These are phyloP conservation scores for Endogone sp. DNA, from an alignment of 192 early-diverging fungal genomes.

Conservation along the genomic window DNA sequence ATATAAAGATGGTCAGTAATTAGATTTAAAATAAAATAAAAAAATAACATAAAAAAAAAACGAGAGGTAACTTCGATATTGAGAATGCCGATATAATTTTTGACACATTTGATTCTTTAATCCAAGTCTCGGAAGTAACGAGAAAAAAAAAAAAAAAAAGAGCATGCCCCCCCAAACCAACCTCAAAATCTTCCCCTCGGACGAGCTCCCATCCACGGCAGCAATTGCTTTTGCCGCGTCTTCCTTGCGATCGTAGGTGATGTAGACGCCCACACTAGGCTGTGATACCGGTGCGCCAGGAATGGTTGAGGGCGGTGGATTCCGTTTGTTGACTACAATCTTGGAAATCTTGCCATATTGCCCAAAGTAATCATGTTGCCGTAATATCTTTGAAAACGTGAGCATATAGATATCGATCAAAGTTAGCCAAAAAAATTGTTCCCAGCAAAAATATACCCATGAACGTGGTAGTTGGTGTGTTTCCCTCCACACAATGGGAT, in stretches of 20 bases:
- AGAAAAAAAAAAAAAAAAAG: neutral
- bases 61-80: too few relatives aligned
- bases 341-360: slow-evolving; percentile 96
- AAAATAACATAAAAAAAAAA: too few relatives aligned
- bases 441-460: too few relatives aligned
- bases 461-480: too few relatives aligned
- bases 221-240: slow-evolving; percentile 91
- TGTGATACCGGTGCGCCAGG: slow-evolving; percentile 30
- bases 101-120: slow-evolving; percentile 7
- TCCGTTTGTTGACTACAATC: slow-evolving; percentile 86
- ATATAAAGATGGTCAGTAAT: too few relatives aligned
- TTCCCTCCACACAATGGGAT: neutral
- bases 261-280: slow-evolving; percentile 78
- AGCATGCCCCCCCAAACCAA: slow-evolving; percentile 18
- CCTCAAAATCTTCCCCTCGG: slow-evolving; percentile 83
- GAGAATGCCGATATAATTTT: neutral
- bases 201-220: slow-evolving; percentile 88
- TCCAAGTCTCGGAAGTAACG: too few relatives aligned
- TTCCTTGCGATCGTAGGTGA: slow-evolving; percentile 88
- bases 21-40: too few relatives aligned
- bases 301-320: slow-evolving; percentile 36
- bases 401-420: neutral
- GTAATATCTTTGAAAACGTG: slow-evolving; percentile 53
- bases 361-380: slow-evolving; percentile 91
- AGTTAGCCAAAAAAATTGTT: slow-evolving; percentile 3